Evolutionary conservation across 305 asterid genomes (phyloP), one percentile per base, ranked within the genome.

Genomic region (Striga hermonthica): DNA sequence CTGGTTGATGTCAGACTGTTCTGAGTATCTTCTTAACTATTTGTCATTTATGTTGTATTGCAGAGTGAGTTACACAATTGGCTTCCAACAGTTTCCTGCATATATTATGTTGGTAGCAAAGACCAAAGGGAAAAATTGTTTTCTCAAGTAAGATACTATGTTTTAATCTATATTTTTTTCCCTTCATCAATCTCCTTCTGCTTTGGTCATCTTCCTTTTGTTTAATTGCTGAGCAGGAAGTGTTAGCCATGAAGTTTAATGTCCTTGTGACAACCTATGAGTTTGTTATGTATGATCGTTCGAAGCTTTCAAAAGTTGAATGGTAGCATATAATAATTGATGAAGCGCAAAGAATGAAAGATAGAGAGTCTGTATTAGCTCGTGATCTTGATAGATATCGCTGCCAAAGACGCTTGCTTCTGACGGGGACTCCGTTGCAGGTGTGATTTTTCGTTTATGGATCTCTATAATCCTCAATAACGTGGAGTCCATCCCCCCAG

Each of bases 291-390:
- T 87, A 75, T 76, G 97, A 90, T 78, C 97, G 97, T n/a, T 78
- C 95, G 28, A 90, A 90, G 74, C 95, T 90, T 75, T 90, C 97
- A 47, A 90, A 80, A 82, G 74, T 90, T 70, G 95, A 90, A 81
- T 90, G 99, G 99, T 90, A 85, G 82, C 90, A 93, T 77, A 93
- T 93, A 66, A 78, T 93, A 75, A 93, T 94, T 80, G 99, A 94
- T 78, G 99, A 94, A 83, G 99, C 99, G 55, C 99, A 94, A 79
- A 76, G 99, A 70, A 94, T 94, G 99, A 94, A 94, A 82, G 98
- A 94, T 70, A 85, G 99, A 71, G 98, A 94, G 64, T 94, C 99
- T 2, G 99, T 94, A 64, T 85, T 94, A 74, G 98, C 99, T 75
- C 99, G 98, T 72, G 99, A 94, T 84, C 96, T 94, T 75, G 99